Percentiles rank a stretch among this genome's conserved stretches.
Conservation (phyloP, 1,284 basidiomycete genomes). For the Pterulicium gracile region DNA sequence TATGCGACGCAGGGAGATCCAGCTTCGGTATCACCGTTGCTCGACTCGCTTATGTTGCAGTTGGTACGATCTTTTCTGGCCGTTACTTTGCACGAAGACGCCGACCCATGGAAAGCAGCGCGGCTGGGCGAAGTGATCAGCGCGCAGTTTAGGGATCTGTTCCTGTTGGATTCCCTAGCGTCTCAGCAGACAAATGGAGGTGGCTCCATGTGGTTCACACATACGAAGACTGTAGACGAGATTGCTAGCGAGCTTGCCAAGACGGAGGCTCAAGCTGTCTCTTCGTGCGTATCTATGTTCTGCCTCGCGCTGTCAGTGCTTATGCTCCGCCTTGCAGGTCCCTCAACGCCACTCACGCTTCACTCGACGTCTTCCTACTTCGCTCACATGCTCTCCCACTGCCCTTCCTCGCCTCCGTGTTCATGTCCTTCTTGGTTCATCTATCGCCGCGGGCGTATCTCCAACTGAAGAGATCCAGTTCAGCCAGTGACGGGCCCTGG, state of each 20-base stretch:
- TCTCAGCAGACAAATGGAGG: slow-evolving; percentile 38
- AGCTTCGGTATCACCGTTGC: slow-evolving; percentile 38
- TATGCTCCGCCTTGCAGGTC: slow-evolving; percentile 19
- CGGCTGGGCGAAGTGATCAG: slow-evolving; percentile 34
- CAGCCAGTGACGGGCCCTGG: slow-evolving; percentile 4
- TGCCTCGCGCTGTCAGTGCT: background rate
- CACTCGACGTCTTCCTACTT: slow-evolving; percentile 58
- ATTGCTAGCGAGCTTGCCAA: slow-evolving; percentile 38
- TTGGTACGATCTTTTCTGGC: slow-evolving; percentile 42
- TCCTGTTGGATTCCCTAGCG: slow-evolving; percentile 57
- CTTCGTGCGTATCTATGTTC: slow-evolving; percentile 38
- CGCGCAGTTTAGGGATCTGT: slow-evolving; percentile 55
- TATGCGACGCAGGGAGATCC: slow-evolving; percentile 51
- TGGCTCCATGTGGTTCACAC: slow-evolving; percentile 66
- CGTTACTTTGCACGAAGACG: slow-evolving; percentile 47
- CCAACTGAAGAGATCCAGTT: slow-evolving; percentile 30
- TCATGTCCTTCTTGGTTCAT: slow-evolving; percentile 60
- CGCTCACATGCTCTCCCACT: slow-evolving; percentile 57
- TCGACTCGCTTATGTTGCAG: slow-evolving; percentile 51
- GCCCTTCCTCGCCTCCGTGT: slow-evolving; percentile 54
- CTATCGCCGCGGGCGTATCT: slow-evolving; percentile 61
- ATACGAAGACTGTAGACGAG: slow-evolving; percentile 41
- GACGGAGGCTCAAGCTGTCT: slow-evolving; percentile 40
- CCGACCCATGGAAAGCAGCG: slow-evolving; percentile 39
- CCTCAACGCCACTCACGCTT: slow-evolving; percentile 25